These are phyloP conservation scores for Boeremia lycopersici DNA, from an alignment of 2,329 filamentous ascomycete genomes.

Conservation along the genomic window DNA sequence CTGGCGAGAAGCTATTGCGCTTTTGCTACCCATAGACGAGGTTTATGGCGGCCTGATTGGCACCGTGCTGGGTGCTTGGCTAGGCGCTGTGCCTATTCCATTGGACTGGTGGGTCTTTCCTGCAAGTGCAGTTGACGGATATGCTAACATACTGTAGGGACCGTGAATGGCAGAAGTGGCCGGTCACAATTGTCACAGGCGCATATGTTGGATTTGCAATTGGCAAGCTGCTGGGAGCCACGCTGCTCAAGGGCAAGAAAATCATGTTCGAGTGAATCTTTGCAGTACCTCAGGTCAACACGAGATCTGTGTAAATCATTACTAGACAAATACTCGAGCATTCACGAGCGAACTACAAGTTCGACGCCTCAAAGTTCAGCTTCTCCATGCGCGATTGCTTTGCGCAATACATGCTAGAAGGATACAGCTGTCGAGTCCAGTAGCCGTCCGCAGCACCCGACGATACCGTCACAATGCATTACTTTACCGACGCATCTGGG, in stretches of 20 bases:
- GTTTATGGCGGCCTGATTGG: slow-evolving; percentile 84
- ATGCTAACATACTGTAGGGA: slow-evolving; percentile 60
- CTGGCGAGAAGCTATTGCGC: slow-evolving; percentile 73
- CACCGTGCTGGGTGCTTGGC: slow-evolving; percentile 80
- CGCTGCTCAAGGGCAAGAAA: slow-evolving; percentile 53
- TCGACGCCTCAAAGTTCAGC: neutral
- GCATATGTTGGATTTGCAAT: slow-evolving; percentile 78
- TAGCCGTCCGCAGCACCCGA: neutral
- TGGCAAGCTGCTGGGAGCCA: slow-evolving; percentile 67
- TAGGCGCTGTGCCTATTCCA: slow-evolving; percentile 93
- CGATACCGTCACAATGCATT: neutral
- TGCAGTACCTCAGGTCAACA: neutral
- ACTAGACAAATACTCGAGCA: neutral
- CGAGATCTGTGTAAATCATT: neutral
- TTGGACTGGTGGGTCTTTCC: slow-evolving; percentile 74
- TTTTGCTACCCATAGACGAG: slow-evolving; percentile 78
- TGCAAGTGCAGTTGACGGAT: neutral
- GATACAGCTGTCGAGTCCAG: neutral
- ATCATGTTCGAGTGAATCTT: slow-evolving; percentile 49
- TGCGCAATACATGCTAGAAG: neutral
- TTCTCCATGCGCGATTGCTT: neutral
- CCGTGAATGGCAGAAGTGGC: slow-evolving; percentile 98
- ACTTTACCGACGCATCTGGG: neutral
- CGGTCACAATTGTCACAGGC: slow-evolving; percentile 85
- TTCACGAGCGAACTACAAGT: neutral